Evolutionary conservation across 371 early-diverging fungal species (phyloP), one percentile per base, ranked within the genome.

Genomic region (Paraphysoderma sedebokerense): DNA sequence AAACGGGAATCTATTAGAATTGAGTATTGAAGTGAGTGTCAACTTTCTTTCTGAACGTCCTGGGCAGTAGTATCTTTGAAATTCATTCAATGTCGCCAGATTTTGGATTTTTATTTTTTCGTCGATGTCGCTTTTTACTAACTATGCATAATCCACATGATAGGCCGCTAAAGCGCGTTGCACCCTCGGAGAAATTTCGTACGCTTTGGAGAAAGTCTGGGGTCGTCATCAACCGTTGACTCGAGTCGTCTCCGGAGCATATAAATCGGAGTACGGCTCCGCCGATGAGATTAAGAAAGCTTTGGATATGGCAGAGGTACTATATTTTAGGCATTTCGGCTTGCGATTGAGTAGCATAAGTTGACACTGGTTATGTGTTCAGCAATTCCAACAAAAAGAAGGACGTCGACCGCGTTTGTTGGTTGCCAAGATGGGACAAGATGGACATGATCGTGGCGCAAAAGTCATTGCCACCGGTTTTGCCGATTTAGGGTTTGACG

Each of bases 361-460:
- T 12, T 23, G 36, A 52, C 34, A 37, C 31, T 23, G 44, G 26
- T 30, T 54, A n/a, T 13, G 9, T 28, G 6, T 39, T 12, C 33
- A 62, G 47, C 56, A 59, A 19, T 69, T 69, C 47, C 53, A 66
- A 23, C 63, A 67, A 46, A 68, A 60, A 26, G 69, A 81, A 36
- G 87, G 87, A 54, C 72, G 86, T 32, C 72, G 84, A 9, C 87
- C 87, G 17, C 77, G 86, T 62, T 60, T 85, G 49, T 64, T 85
- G 15, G 81, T 87, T 5, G 86, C 83, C 44, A 85, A 85, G 66
- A 83, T 85, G 84, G 87, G 86, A 37, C 87, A 85, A 63, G 86
- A 85, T 58, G 86, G 86, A n/a, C 87, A 87, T 48, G 86, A 85
- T 51, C 74, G 86, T 47, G 86, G 86, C 5, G 83, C 83, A 55